Conservation (phyloP, 2,329 filamentous ascomycete species). For the Colletotrichum somersetense region DNA sequence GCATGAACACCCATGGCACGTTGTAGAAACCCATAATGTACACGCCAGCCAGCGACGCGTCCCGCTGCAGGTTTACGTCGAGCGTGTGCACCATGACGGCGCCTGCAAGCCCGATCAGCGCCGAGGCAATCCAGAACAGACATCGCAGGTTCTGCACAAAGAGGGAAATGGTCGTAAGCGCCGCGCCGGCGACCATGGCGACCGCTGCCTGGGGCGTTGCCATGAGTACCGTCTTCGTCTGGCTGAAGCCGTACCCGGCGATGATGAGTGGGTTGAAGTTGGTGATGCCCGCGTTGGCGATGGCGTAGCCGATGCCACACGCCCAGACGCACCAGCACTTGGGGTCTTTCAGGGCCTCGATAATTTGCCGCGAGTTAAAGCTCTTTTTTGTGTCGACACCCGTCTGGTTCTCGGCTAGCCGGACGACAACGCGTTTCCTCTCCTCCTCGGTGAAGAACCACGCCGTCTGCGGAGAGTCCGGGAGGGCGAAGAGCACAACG, state of each 20-base stretch:
- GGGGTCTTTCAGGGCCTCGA: conserved; percentile 62
- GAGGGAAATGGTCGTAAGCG: conserved; percentile 45
- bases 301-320: conserved; percentile 71
- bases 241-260: conserved; percentile 70
- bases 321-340: conserved; percentile 71
- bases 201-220: conserved; percentile 51
- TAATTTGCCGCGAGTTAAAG: conserved; percentile 76
- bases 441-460: conserved; percentile 74
- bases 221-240: conserved; percentile 60
- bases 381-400: conserved; percentile 76
- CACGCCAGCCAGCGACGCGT: conserved; percentile 48
- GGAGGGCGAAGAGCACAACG: conserved; percentile 69
- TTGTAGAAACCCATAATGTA: conserved; percentile 53
- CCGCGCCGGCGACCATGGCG: conserved; percentile 47
- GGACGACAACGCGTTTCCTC: conserved; percentile 74
- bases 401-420: conserved; percentile 80
- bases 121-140: conserved; percentile 48
- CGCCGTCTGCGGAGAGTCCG: conserved; percentile 65
- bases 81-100: conserved; percentile 48
- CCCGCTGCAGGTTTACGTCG: conserved; percentile 36
- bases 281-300: conserved; percentile 78
- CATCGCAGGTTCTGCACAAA: conserved; percentile 49
- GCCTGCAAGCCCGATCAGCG: conserved; percentile 45
- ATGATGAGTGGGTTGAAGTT: conserved; percentile 74
- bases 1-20: conserved; percentile 47